Conservation (phyloP, 108 stramenopile species). For the Stephanodiscus minutulus region DNA sequence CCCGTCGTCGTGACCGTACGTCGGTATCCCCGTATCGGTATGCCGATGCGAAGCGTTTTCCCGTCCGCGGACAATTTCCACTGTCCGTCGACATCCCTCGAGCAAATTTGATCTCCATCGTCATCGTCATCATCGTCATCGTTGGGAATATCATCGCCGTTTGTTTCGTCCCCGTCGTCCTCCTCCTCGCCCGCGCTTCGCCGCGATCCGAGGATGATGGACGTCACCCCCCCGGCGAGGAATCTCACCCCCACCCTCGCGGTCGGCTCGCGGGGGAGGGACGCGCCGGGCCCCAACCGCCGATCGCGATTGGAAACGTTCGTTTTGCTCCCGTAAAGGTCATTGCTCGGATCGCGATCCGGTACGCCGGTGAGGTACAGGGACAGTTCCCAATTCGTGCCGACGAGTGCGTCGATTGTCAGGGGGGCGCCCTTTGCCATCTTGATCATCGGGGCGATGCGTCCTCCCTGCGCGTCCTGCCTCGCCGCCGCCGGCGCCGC, state of each 20-base stretch:
- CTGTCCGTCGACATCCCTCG: slow-evolving; percentile 55
- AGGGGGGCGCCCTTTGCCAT: slow-evolving; percentile 40
- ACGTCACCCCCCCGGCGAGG: slow-evolving; percentile 58
- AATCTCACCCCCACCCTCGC: slow-evolving; percentile 52
- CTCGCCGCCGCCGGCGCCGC: slow-evolving; percentile 5
- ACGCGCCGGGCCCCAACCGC: slow-evolving; percentile 54
- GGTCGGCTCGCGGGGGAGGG: slow-evolving; percentile 62
- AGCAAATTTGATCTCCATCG: slow-evolving; percentile 38
- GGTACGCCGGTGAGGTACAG: slow-evolving; percentile 77
- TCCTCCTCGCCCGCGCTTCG: neutral
- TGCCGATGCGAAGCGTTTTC: slow-evolving; percentile 61
- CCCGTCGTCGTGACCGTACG: slow-evolving; percentile 85
- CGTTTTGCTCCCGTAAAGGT: slow-evolving; percentile 69
- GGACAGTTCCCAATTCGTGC: slow-evolving; percentile 47
- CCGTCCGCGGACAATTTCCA: slow-evolving; percentile 79
- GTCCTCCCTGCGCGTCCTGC: neutral
- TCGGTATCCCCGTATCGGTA: slow-evolving; percentile 68
- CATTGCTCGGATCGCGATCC: slow-evolving; percentile 70
- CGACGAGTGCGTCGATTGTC: slow-evolving; percentile 23
- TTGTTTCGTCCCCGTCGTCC: neutral
- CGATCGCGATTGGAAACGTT: slow-evolving; percentile 72
- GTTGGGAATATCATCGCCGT: too few species aligned
- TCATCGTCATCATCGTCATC: slow-evolving; percentile 10
- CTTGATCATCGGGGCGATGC: slow-evolving; percentile 13
- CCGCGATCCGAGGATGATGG: slow-evolving; percentile 21